phyloP scores from a whole-genome alignment of 106 monocot species.

The Acorus gramineus region DNA sequence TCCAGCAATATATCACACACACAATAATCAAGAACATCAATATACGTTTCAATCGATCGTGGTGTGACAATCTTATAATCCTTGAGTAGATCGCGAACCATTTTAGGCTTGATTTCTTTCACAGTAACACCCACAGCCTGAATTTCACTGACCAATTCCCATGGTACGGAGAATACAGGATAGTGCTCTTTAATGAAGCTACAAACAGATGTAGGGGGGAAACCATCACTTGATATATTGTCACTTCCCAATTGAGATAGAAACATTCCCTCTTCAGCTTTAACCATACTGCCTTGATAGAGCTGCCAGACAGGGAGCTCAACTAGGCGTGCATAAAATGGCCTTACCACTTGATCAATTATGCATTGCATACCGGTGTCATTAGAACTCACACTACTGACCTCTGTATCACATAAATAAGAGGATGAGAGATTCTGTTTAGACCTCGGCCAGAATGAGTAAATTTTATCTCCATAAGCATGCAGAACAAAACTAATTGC shows the following conservation, averaged over 20 bases:
- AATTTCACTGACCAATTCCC: constrained; percentile 85
- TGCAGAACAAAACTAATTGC: constrained; percentile 55
- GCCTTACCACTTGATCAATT: constrained; percentile 81
- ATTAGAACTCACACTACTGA: constrained; percentile 9
- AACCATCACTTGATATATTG: constrained; percentile 15
- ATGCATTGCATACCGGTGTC: constrained; percentile 71
- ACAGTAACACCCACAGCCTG: constrained; percentile 72
- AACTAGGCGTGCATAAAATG: constrained; percentile 83
- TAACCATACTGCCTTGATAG: constrained; percentile 73
- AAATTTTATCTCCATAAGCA: constrained; percentile 70
- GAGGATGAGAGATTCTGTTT: constrained; percentile 13
- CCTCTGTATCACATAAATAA: constrained; percentile 5
- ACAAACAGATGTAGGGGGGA: constrained; percentile 70
- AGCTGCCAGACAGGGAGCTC: constrained; percentile 98
- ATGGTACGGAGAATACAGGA: constrained; percentile 95
- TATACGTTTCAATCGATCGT: constrained; percentile 63
- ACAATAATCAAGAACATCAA: constrained; percentile 92
- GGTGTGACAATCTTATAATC: constrained; percentile 56
- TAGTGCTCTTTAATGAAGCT: constrained; percentile 95
- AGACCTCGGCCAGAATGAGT: constrained; percentile 92
- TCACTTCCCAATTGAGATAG: constrained; percentile 45
- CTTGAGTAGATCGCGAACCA: constrained; percentile 90
- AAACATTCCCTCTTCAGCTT: constrained; percentile 98
- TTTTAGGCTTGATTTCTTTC: constrained; percentile 88
- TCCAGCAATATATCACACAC: constrained; percentile 65